Conservation (phyloP, 371 early-diverging fungal species). For the Catenaria anguillulae region DNA sequence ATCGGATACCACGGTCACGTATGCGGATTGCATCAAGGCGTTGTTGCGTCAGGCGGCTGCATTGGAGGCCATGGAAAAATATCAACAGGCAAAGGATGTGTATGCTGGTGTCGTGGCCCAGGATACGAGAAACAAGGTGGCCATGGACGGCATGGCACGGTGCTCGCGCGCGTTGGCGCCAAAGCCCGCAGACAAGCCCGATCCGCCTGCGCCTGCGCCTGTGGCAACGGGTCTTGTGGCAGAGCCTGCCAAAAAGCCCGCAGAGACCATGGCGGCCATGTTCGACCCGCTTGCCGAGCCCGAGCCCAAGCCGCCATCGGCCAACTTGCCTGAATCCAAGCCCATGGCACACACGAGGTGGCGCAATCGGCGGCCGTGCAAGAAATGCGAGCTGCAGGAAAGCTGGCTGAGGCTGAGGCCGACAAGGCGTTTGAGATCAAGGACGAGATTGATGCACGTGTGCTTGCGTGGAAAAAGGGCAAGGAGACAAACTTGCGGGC, state of each 20-base stretch:
- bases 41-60: constrained; percentile 62
- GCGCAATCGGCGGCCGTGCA: constrained; percentile 25
- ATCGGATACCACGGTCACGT: constrained; percentile 22
- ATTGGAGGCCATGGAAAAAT: constrained; percentile 63
- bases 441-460: constrained; percentile 61
- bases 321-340: neutral
- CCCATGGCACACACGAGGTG: neutral
- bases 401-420: constrained; percentile 56
- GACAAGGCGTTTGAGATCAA: constrained; percentile 48
- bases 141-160: constrained; percentile 43
- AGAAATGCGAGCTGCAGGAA: constrained; percentile 54
- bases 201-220: no score
- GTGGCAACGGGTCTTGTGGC: no score
- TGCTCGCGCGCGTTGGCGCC: constrained; percentile 37
- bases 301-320: neutral
- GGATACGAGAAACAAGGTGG: constrained; percentile 9
- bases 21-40: constrained; percentile 51
- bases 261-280: neutral
- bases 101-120: constrained; percentile 36
- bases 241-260: neutral
- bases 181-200: constrained; percentile 2
- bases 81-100: constrained; percentile 49
- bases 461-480: constrained; percentile 56
- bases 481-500: constrained; percentile 85
- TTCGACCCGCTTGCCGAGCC: neutral